Conservation (phyloP, 176 grass and related monocot genomes). For the Rhynchospora breviuscula region DNA sequence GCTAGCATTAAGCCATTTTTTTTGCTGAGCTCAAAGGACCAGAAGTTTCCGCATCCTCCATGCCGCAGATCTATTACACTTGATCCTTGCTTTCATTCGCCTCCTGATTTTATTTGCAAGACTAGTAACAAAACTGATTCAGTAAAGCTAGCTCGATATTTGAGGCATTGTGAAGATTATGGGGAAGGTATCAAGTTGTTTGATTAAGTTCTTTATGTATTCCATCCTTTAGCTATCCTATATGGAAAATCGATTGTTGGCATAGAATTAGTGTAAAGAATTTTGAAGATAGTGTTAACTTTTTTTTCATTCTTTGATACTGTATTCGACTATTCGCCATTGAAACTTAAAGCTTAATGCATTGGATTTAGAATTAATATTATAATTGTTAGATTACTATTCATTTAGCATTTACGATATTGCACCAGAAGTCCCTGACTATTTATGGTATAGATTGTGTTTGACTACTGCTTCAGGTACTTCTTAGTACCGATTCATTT, state of each 20-base stretch:
- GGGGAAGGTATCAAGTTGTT: conserved; percentile 47
- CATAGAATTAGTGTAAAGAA: no score
- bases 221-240: neutral
- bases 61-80: conserved; percentile 33
- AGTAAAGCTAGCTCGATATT: conserved; percentile 40
- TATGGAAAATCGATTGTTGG: neutral
- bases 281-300: no score
- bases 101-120: conserved; percentile 56
- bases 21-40: conserved; percentile 16
- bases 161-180: conserved; percentile 44
- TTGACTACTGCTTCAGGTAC: no score
- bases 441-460: no score
- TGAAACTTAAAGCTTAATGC: no score
- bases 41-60: neutral
- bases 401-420: no score
- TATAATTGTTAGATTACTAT: no score
- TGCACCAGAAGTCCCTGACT: no score
- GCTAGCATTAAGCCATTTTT: conserved; percentile 41
- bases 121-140: conserved; percentile 26
- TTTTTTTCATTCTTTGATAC: no score
- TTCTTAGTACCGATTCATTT: no score
- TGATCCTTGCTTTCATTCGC: conserved; percentile 62
- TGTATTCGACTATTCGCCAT: no score
- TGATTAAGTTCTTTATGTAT: conserved; percentile 18
- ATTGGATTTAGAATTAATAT: no score